Evolutionary conservation across 2,329 filamentous ascomycete species (phyloP), one percentile per base, ranked within the genome.

Genomic region (Metarhizium guizhouense): DNA sequence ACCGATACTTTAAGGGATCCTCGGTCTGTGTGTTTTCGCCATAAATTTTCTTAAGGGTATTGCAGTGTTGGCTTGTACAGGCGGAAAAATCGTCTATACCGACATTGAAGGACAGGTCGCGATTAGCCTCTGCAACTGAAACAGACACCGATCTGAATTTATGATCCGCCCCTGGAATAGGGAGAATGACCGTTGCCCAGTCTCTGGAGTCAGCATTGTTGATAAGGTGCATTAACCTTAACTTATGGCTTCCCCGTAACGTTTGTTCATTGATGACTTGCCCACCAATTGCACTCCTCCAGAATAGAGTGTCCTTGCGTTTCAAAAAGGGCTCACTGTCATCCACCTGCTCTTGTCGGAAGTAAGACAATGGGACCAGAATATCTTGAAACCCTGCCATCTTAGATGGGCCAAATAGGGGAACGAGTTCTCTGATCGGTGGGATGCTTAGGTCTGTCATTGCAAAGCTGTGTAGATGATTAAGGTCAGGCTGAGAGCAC

Each of bases 401-500:
- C 62, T 90, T 90, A 51, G 83, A 85, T 56, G 87, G 79, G 59
- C 88, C 88, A 70, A 94, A 94, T 11, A 94, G 74, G 0, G 90
- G 90, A 2, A 87, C 70, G 4, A 94, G 75, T 20, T 85, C 76
- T 58, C 82, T 79, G 1, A 86, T 79, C 0, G 84, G 80, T 51
- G 82, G 80, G 59, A 83, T 76, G 0, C 80, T 76, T 7, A 86
- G 80, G 0, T 86, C 81, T 0, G 81, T 83, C 45, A 88, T 76
- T 66, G 88, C 83, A 64, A 93, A 83, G 47, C 88, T 86, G 63
- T 93, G 88, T 1, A 93, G 75, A 58, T 85, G 78, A 32, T 83
- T 80, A 36, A 93, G 74, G 60, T 94, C 90, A 1, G 90, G 86
- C 64, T 94, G 89, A 57, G 87, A 81, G 65, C 90, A 95, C 32